Evolutionary conservation across 2,329 filamentous ascomycete species (phyloP), one percentile per base, ranked within the genome.

Genomic region (Xylaria hypoxylon): DNA sequence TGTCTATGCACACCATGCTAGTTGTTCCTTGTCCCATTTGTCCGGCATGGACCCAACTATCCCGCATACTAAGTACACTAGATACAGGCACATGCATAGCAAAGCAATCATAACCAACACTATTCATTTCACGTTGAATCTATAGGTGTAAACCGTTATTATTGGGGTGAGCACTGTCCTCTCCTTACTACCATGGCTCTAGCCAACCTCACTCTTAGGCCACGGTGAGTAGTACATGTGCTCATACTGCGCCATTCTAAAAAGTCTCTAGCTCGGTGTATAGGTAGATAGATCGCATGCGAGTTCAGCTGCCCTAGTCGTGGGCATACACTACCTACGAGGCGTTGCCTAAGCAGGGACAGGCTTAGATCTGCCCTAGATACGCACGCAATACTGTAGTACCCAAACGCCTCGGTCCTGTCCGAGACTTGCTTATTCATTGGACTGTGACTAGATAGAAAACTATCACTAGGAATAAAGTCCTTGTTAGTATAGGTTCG

Each of bases 221-320:
- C 33, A 51, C 19, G 28, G 31, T 13, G 17, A 33, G 28, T 33
- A 51, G 8, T 38, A 38, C 35, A 19, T 19, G 31, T 33, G n/a
- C 22, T 22, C 48, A 10, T 35, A 28, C 19, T 10, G 10, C 48
- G 22, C 48, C 22, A 52, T 52, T 28, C 48, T 35, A 26, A 28
- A 42, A 15, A 28, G 52, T 13, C 52, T 55, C 22, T 55, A 55
- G 51, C 52, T 31, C 22, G 52, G 22, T 28, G 17, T 11, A 42
- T 44, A 15, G n/a, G 22, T 55, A 26, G 22, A 17, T 19, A 40
- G 52, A 26, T 55, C 52, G 33, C 5, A 31, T 62, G 22, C 17
- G 5, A 38, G 24, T 56, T 51, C 60, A 62, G 60, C 52, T 62
- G 33, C 44, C n/a, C 24, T 50, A 31, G 33, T 38, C 35, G 35